Base-by-base conservation (phyloP, 441 rosid species). In the Jatropha multifida region DNA sequence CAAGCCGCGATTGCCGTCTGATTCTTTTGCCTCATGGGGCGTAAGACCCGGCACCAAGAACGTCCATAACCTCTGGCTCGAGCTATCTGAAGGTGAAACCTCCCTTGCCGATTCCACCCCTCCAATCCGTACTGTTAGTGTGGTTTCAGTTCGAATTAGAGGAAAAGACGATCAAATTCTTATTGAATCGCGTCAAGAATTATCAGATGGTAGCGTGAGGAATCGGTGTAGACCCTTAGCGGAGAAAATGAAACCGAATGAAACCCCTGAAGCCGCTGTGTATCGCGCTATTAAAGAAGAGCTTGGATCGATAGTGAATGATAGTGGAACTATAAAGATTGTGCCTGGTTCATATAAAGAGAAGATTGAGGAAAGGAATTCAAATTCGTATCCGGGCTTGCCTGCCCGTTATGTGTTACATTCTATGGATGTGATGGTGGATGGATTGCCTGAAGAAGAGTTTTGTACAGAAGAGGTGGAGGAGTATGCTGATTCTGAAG, bases 11-110 rank as follows among this genome's bases (percentile, higher is more conserved):
- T 70, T 94, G 37, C 94, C 98, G 26, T 87, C 96, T n/a, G 94
- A 88, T 5, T 90, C 98, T 0, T 84, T 94, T 70, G 88, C 94
- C 40, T 84, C 94, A 0, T 93, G 98, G 97, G 99, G 99, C 7
- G 83, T 90, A 70, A 93, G 85, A 69, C 96, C 94, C 23, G 97
- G 98, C 60, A 94, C 99, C 76, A 94, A 91, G 84, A 94, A 93
- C 82, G 87, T 94, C 73, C 96, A 94, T 77, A 91, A 93, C 74
- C 98, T 93, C 86, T 94, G 97, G 97, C 92, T 94, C 6, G 99
- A 94, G 73, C 87, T 94, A 46, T 81, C 92, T 74, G 90, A 91
- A 41, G 99, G 99, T 37, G 97, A 93, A 74, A 86, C 89, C 64
- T 84, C 79, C 7, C 92, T 94, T 49, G 84, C 85, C 20, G 96